These are phyloP conservation scores for Grosmannia penicillata DNA, from an alignment of 2,329 filamentous ascomycete species.

Conservation along the genomic window DNA sequence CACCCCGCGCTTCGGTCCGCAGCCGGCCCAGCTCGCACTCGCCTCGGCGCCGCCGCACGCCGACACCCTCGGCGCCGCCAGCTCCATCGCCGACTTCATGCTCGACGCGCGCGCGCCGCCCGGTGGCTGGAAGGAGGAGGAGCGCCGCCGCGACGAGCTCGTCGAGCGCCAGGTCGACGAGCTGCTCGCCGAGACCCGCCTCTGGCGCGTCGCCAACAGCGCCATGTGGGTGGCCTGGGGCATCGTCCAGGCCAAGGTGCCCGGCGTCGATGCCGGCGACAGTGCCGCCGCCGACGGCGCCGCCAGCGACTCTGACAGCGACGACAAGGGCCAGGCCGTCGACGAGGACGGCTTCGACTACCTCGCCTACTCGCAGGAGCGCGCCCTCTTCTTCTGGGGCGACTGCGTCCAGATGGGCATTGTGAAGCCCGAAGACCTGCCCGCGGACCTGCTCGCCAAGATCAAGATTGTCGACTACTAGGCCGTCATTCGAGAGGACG, in stretches of 20 bases:
- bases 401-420: constrained; percentile 70
- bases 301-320: background rate
- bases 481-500: background rate
- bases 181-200: constrained; percentile 60
- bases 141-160: constrained; percentile 46
- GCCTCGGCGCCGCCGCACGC: constrained; percentile 14
- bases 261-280: constrained; percentile 35
- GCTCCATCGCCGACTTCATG: constrained; percentile 57
- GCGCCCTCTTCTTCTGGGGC: constrained; percentile 88
- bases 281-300: background rate
- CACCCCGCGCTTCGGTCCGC: constrained; percentile 9
- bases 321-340: constrained; percentile 28
- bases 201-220: constrained; percentile 81
- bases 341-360: constrained; percentile 80
- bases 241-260: constrained; percentile 82
- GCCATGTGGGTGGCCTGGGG: constrained; percentile 94
- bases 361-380: constrained; percentile 75
- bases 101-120: constrained; percentile 56
- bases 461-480: constrained; percentile 53
- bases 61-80: constrained; percentile 24
- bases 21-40: constrained; percentile 3
- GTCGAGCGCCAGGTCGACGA: constrained; percentile 53
- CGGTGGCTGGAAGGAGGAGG: constrained; percentile 42
- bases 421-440: constrained; percentile 60
- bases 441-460: constrained; percentile 44